These are phyloP conservation scores for Talaromyces funiculosus DNA, from an alignment of 2,329 filamentous ascomycete species.

Conservation along the genomic window DNA sequence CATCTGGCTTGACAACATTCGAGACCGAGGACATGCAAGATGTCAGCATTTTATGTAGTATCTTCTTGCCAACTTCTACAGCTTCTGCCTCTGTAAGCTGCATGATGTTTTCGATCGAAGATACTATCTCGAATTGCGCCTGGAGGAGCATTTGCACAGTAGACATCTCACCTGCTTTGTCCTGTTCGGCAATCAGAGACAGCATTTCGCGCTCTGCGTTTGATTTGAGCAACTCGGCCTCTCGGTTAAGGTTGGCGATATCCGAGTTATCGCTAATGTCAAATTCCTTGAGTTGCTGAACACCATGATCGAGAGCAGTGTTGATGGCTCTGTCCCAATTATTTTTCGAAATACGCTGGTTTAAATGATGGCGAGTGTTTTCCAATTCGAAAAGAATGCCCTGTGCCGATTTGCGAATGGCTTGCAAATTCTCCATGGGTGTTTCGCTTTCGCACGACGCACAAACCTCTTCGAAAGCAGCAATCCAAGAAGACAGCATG, in stretches of 20 bases:
- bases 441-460: conserved; percentile 65
- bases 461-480: conserved; percentile 79
- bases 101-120: conserved; percentile 74
- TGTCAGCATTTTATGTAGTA: conserved; percentile 72
- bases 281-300: conserved; percentile 69
- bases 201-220: conserved; percentile 77
- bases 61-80: conserved; percentile 68
- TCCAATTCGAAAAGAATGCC: conserved; percentile 87
- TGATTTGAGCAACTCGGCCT: conserved; percentile 78
- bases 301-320: conserved; percentile 77
- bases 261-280: conserved; percentile 63
- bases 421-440: conserved; percentile 58
- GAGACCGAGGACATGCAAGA: conserved; percentile 68
- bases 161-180: conserved; percentile 70
- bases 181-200: conserved; percentile 71
- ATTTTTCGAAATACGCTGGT: conserved; percentile 71
- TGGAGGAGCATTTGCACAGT: conserved; percentile 78
- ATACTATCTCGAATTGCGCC: conserved; percentile 86
- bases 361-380: conserved; percentile 81
- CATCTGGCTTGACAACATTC: conserved; percentile 87
- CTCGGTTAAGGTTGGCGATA: conserved; percentile 65
- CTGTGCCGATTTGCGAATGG: conserved; percentile 80
- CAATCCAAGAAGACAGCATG: conserved; percentile 85
- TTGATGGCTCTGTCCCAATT: conserved; percentile 87
- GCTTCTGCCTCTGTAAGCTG: conserved; percentile 79